Conservation (phyloP, 2,329 filamentous ascomycete species). For the Sarocladium kiliense region DNA sequence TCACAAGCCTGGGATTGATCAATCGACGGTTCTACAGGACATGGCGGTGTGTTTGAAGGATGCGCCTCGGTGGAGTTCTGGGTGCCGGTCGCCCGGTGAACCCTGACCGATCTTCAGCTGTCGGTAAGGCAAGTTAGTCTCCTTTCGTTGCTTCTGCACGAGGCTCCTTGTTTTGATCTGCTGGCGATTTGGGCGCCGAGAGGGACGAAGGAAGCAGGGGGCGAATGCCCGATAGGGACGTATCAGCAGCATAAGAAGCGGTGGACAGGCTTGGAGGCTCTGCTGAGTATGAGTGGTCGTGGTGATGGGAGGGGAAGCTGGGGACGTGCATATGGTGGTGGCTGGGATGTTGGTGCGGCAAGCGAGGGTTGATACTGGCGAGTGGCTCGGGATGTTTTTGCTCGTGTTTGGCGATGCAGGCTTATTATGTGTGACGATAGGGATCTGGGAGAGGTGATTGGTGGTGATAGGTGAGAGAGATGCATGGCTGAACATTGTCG, state of each 20-base stretch:
- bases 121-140: background rate
- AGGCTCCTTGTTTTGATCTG: background rate
- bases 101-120: slow-evolving; percentile 6
- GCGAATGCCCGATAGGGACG: background rate
- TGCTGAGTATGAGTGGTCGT: background rate
- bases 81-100: background rate
- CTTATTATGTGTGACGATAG: background rate
- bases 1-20: background rate
- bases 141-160: background rate
- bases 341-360: slow-evolving; percentile 4
- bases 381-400: background rate
- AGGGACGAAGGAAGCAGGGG: background rate
- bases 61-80: background rate
- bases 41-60: slow-evolving; percentile 6
- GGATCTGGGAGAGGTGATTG: background rate
- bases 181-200: background rate
- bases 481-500: background rate
- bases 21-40: background rate
- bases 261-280: background rate
- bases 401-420: background rate
- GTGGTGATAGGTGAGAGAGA: background rate
- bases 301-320: background rate
- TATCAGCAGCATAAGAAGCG: background rate
- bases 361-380: background rate
- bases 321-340: background rate